Base-by-base conservation (phyloP, 441 rosid genomes). In the Adansonia gregorii region DNA sequence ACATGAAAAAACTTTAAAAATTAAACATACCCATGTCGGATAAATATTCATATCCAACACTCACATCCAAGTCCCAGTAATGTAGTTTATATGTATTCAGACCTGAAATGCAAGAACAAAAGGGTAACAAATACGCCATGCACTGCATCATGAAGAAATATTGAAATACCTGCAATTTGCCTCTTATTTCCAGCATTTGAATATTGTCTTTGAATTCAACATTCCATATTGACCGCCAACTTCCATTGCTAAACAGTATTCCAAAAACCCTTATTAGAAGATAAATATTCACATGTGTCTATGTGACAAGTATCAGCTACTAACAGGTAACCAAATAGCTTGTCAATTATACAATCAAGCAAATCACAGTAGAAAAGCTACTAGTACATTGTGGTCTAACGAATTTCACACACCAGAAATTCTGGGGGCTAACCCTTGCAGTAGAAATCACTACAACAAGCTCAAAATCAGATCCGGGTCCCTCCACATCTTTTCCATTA, bases 141-240 rank as follows among this genome's bases (percentile, higher is more conserved):
- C 76, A 61, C 56, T 67, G 15, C 19, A 52, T 70, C 49, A 49
- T 41, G 35, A 17, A 24, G 11, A 12, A 43, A 22, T 85, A 92
- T 96, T 95, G 11, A 35, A 52, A 41, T 86, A 93, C 99, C 97
- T 91, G 97, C 82, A 90, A 48, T 82, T 92, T 91, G 74, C 99
- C 98, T 83, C 80, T 88, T 78, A 93, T 9, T 80, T 87, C 90
- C 66, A 96, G 88, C 72, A 88, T 69, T 79, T 92, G 98, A 8
- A 80, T 76, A 64, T 94, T 98, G 83, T 93, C 99, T 78, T 83
- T 89, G 83, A 93, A 94, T 83, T 89, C 91, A 46, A 96, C 87
- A 59, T 84, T 91, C 99, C 99, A 96, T 43, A 91, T 82, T 8
- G 97, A 93, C 52, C 97, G 93, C 99, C 98, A 96, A 82, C 95